Base-by-base conservation (phyloP, 2,329 filamentous ascomycete species). In the Apiospora marii region DNA sequence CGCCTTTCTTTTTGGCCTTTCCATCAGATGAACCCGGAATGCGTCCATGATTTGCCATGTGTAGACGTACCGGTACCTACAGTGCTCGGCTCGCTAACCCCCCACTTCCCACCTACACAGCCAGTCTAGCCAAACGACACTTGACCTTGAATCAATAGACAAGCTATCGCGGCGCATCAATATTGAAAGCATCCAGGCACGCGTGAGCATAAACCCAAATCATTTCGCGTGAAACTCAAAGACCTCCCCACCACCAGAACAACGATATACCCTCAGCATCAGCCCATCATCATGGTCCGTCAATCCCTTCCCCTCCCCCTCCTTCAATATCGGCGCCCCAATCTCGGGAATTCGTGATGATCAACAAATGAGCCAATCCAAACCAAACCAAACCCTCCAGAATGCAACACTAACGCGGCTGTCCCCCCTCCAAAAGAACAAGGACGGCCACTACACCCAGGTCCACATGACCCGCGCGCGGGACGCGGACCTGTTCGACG, bases 401-500 rank as follows among this genome's bases (percentile, higher is more conserved):
- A 30, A 4, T 30, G 4, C 27, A 30, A 30, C 27, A 30, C 27
- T 30, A 30, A 30, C 27, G 27, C 27, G 27, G 27, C 27, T 30
- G 27, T 30, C 27, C 27, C 27, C 27, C 27, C 27, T 30, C 27
- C 27, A 30, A 0, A 84, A 91, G 89, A 91, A 90, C 79, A 94
- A 94, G 85, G 94, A 96, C 86, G 91, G 92, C 13, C 87, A 86
- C 82, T 91, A 91, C 84, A 95, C 92, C 30, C 91, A 93, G 81
- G 84, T 96, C 74, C 94, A 96, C 86, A 91, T 95, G 84, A 91
- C 92, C 82, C 85, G 87, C 70, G 84, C 92, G 43, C 90, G 91
- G 80, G 89, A 94, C 83, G 93, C 92, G 71, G 93, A 95, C 83
- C 89, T 95, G 74, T 92, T 95, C 76, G 94, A 96, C 81, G 91